Percentiles rank a stretch among this genome's conserved stretches.
These are phyloP conservation scores for Obba rivulosa DNA, from an alignment of 768 basidiomycete genomes.

Conservation along the genomic window DNA sequence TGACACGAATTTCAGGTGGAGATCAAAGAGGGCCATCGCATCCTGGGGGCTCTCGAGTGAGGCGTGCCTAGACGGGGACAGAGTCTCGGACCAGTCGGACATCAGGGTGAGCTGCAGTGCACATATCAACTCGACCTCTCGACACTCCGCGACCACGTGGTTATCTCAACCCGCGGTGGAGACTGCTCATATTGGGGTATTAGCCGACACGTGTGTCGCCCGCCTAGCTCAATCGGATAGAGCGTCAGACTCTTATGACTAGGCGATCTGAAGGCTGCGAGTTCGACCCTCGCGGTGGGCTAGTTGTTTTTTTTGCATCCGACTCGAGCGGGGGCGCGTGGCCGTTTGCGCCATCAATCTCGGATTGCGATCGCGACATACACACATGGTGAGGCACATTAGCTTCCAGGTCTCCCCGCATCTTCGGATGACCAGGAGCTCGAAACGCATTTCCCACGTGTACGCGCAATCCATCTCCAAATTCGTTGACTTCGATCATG, in stretches of 20 bases:
- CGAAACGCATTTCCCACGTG: too few species aligned
- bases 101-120: conserved; percentile 8
- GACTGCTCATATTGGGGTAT: too few species aligned
- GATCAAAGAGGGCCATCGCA: conserved; percentile 67
- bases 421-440: too few species aligned
- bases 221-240: conserved; percentile 67
- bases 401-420: too few species aligned
- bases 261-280: conserved; percentile 56
- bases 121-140: background rate
- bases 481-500: too few species aligned
- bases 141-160: too few species aligned
- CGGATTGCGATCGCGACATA: too few species aligned
- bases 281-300: conserved; percentile 63
- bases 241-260: conserved; percentile 56
- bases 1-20: conserved; percentile 59
- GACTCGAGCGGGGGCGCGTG: too few species aligned
- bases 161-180: background rate
- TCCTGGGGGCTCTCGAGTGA: conserved; percentile 11
- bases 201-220: conserved; percentile 25
- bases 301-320: conserved; percentile 20
- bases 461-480: too few species aligned
- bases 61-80: conserved; percentile 12
- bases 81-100: conserved; percentile 18
- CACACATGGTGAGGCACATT: too few species aligned
- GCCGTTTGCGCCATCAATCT: too few species aligned